Evolutionary conservation across 768 basidiomycete genomes (phyloP), one percentile per base, ranked within the genome.

Genomic region (Chiua virens): DNA sequence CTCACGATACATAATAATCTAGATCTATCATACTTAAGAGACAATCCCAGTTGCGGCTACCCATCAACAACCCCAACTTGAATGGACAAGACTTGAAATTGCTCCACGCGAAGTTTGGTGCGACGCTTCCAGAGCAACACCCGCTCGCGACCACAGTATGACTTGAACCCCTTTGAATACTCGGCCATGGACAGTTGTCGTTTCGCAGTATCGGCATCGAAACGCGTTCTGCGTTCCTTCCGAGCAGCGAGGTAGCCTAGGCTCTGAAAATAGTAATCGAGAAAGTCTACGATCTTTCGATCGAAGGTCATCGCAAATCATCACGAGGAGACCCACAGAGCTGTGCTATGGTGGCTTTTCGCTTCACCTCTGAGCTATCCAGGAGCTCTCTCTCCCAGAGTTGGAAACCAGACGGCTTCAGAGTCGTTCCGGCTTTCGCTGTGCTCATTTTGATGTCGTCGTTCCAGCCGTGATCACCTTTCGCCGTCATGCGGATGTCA

Each of bases 61-160:
- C n/a, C n/a, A n/a, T n/a, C n/a, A n/a, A n/a, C n/a, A n/a, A n/a
- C n/a, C n/a, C 97, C 97, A 42, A 99, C 93, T 70, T 99, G 97
- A 1, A n/a, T n/a, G n/a, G 94, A 93, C 57, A 99, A 95, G 68
- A 99, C 96, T 63, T 97, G 92, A 71, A 99, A 99, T 63, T 96
- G 91, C 43, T 98, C 92, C 22, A 99, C 84, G 52, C 85, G 82
- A 38, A 98, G 79, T 66, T 97, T 99, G 11, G 95, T 86, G 34
- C 97, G 79, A n/a, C 97, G 81, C 55, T 89, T 86, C 48, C 97
- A 80, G n/a, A 99, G 77, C 8, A 97, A 67, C 5, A 95, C 95
- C 14, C 96, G 87, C 70, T 99, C 97, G 22, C 94, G 82, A 3
- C 94, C 95, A 55, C 86, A 87, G 71, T 99, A 98, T 0, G 91